phyloP scores from a whole-genome alignment of 495 filamentous ascomycete genomes.

The Podospora anserina region DNA sequence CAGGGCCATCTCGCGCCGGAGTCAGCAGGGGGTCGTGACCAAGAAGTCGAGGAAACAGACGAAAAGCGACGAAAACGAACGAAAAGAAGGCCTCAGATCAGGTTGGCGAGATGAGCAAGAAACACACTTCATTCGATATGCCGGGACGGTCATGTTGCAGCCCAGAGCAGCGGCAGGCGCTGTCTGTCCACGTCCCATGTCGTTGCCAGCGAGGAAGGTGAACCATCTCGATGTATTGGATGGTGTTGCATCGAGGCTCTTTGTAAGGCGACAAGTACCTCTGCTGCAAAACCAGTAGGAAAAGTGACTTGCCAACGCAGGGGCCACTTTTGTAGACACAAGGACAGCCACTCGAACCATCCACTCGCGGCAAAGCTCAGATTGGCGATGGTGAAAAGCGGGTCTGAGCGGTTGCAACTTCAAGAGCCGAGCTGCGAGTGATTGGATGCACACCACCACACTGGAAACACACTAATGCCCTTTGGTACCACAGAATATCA shows the following conservation, averaged over 20 bases:
- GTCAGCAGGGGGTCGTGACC: conserved; percentile 1
- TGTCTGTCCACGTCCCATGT: conserved; percentile 2
- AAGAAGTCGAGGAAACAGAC: neutral
- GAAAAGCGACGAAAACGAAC: conserved; percentile 1
- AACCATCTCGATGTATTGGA: neutral
- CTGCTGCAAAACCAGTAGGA: neutral
- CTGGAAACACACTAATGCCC: conserved; percentile 1
- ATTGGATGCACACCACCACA: conserved; percentile 25
- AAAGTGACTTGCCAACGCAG: conserved; percentile 17
- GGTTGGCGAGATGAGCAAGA: neutral
- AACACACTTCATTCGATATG: neutral
- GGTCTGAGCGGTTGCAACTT: conserved; percentile 18
- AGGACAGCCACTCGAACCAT: conserved; percentile 28
- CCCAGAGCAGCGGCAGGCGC: neutral
- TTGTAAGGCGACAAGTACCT: conserved; percentile 6
- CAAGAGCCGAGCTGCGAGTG: conserved; percentile 19
- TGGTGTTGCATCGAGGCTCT: neutral
- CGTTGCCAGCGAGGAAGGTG: neutral
- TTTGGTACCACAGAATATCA: neutral
- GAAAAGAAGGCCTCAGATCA: neutral
- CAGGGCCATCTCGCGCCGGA: neutral
- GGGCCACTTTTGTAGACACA: conserved; percentile 15
- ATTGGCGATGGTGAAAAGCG: conserved; percentile 23
- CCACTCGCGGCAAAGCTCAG: conserved; percentile 23
- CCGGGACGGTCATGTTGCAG: conserved; percentile 5